Percentiles rank a stretch among this genome's conserved stretches.
Conservation (phyloP, 768 basidiomycete species). For the Pholiota conissans region DNA sequence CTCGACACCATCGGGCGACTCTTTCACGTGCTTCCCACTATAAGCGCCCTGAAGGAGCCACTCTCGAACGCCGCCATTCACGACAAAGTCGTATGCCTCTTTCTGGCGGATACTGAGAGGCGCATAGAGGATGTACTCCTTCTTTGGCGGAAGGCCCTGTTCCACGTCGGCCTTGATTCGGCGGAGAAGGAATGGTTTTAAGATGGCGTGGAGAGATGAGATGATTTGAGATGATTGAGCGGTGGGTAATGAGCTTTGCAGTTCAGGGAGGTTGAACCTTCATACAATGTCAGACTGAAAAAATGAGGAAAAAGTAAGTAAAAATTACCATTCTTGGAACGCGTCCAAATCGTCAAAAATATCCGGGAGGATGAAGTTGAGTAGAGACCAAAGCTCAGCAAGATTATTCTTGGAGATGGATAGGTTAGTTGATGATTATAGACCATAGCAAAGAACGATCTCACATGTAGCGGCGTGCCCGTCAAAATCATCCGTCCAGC, state of each 20-base stretch:
- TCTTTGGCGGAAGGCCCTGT: constrained; percentile 81
- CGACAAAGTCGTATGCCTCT: constrained; percentile 80
- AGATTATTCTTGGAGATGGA: constrained; percentile 92
- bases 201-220: constrained; percentile 79
- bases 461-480: constrained; percentile 92
- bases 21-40: constrained; percentile 14
- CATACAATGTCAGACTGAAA: neutral
- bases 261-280: constrained; percentile 73
- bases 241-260: constrained; percentile 55
- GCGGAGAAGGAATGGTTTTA: constrained; percentile 93
- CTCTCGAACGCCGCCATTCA: constrained; percentile 68
- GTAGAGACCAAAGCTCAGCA: constrained; percentile 89
- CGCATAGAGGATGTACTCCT: constrained; percentile 93
- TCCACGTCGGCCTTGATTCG: constrained; percentile 90
- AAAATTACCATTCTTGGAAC: constrained; percentile 90
- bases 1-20: constrained; percentile 9
- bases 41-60: constrained; percentile 50
- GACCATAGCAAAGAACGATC: constrained; percentile 20
- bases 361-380: constrained; percentile 95
- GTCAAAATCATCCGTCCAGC: constrained; percentile 93
- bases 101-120: constrained; percentile 82
- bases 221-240: constrained; percentile 69
- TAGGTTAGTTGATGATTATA: neutral
- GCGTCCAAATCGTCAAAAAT: constrained; percentile 87
- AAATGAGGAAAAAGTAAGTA: constrained; percentile 12